A percentile compares a stretch with the other conserved stretches of the same genome.
phyloP scores from a whole-genome alignment of 2,329 filamentous ascomycete species.

The Xylaria multiplex region DNA sequence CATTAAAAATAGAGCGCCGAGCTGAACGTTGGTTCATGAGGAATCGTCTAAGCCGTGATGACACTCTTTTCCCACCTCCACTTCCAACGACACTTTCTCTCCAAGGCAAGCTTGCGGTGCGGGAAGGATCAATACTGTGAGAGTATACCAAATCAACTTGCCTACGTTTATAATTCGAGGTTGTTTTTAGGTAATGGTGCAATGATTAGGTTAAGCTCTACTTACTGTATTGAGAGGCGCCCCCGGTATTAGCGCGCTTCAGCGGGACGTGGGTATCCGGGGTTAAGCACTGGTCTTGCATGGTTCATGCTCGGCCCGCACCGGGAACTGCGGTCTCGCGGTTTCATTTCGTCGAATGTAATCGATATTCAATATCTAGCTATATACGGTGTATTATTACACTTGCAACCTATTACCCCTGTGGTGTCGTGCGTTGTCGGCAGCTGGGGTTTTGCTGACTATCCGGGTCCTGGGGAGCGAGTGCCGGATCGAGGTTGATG shows the following conservation, averaged over 20 bases:
- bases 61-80: not conserved
- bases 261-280: slow-evolving; percentile 1
- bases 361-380: not conserved
- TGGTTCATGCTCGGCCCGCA: slow-evolving; percentile 20
- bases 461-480: not conserved
- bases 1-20: slow-evolving; percentile 3
- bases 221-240: not conserved
- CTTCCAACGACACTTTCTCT: not conserved
- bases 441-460: not conserved
- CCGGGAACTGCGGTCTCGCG: slow-evolving; percentile 1
- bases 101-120: not conserved
- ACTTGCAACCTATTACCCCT: not conserved
- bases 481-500: not conserved
- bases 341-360: no score
- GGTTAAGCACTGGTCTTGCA: not conserved
- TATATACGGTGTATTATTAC: not conserved
- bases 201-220: not conserved
- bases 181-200: not conserved
- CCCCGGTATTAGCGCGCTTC: not conserved
- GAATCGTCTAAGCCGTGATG: slow-evolving; percentile 5
- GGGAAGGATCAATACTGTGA: slow-evolving; percentile 1
- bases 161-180: not conserved
- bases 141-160: not conserved
- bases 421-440: not conserved
- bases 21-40: not conserved